Evolutionary conservation across 2,329 filamentous ascomycete species (phyloP), one percentile per base, ranked within the genome.

Genomic region (Fusarium agapanthi): DNA sequence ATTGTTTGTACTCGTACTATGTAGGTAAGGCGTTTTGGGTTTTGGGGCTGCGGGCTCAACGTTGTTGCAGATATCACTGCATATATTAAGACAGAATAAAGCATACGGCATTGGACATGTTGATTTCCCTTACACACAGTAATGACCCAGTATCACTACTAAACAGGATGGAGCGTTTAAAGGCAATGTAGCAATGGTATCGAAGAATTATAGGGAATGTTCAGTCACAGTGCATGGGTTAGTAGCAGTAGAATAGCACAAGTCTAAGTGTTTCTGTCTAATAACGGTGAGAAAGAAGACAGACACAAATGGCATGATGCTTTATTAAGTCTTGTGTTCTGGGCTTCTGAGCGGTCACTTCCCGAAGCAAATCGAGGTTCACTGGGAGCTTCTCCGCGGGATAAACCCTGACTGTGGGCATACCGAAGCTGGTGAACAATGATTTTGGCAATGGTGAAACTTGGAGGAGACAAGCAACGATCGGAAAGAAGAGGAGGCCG

Each of bases 11-110:
- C 59, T 73, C 69, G 57, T 69, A 58, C 43, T 68, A 71, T 76
- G 72, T 77, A 76, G 66, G 74, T 69, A 76, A 76, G 75, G 75
- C 74, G 75, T 77, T 77, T 51, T 61, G 67, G 75, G 57, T 64
- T 60, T 66, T 51, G 56, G 53, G 44, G 45, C 47, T 41, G 55
- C 32, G 65, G 64, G 67, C 37, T 65, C 54, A 64, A 76, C 56
- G 58, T 73, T 71, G 66, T 62, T 69, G 59, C 50, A 72, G 65
- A 65, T 75, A 68, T 72, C 44, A 67, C 54, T 32, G 57, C 38
- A 65, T 73, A 61, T 73, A 65, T 56, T 48, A 26, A 40, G 35
- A 58, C 44, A 67, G 26, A 74, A 72, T 67, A 70, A 43, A 72
- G 70, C 30, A 63, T 43, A 41, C 60, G 60, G 37, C 50, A 59